These are phyloP conservation scores for Penicillium sp. DNA, from an alignment of 2,329 filamentous ascomycete species.

Conservation along the genomic window DNA sequence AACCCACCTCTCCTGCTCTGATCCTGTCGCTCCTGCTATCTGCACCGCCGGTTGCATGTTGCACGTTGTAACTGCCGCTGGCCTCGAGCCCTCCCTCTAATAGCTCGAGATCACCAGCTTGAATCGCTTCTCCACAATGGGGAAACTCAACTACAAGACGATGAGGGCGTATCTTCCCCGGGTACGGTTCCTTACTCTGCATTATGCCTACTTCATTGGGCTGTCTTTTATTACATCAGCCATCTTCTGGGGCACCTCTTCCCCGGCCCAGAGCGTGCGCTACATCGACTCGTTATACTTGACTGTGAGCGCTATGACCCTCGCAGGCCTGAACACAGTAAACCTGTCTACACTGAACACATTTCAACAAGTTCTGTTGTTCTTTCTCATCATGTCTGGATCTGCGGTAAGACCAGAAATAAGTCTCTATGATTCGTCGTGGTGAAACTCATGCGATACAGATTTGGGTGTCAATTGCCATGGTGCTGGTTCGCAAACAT, in stretches of 20 bases:
- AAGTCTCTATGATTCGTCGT: neutral
- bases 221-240: conserved; percentile 47
- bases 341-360: conserved; percentile 51
- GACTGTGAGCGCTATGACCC: conserved; percentile 51
- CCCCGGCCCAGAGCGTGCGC: conserved; percentile 43
- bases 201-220: conserved; percentile 52
- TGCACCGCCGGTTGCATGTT: no score
- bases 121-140: neutral
- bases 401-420: conserved; percentile 32
- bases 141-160: neutral
- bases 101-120: neutral
- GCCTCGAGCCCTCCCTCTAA: no score
- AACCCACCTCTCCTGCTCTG: no score
- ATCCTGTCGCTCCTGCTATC: no score
- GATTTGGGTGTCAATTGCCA: conserved; percentile 7
- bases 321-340: conserved; percentile 52
- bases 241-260: conserved; percentile 53
- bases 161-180: conserved; percentile 4
- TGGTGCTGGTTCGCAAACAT: conserved; percentile 1
- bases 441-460: neutral
- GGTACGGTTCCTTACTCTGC: conserved; percentile 45
- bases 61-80: no score
- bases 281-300: conserved; percentile 53
- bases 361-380: conserved; percentile 51
- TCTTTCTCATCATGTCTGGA: conserved; percentile 51